These are phyloP conservation scores for Zizania palustris DNA, from an alignment of 202 grass and related monocot species.

Conservation along the genomic window DNA sequence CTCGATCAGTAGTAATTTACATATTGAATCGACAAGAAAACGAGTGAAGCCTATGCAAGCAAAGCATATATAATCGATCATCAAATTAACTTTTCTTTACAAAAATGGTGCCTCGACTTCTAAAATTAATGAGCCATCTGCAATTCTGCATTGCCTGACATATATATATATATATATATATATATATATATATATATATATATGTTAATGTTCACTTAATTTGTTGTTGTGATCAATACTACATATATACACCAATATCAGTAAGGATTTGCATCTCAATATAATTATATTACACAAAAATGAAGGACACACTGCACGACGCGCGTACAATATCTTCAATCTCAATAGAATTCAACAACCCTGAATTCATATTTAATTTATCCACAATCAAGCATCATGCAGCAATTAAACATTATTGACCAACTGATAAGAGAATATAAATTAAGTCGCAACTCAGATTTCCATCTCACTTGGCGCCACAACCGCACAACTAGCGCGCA, in stretches of 20 bases:
- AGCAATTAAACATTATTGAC: neutral
- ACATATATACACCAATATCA: neutral
- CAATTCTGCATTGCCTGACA: neutral
- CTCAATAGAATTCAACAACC: neutral
- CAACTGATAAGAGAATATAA: neutral
- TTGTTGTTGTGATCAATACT: neutral
- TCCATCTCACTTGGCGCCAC: neutral
- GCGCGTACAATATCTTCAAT: too few species aligned
- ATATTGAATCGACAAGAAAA: neutral
- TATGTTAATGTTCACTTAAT: neutral
- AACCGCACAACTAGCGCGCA: too few species aligned
- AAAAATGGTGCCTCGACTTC: neutral
- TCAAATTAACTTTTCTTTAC: neutral
- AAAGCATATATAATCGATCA: neutral
- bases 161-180: too few species aligned
- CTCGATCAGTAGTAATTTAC: neutral
- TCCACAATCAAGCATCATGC: too few species aligned
- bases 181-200: too few species aligned
- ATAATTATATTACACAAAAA: too few species aligned
- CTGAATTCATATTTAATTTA: slow-evolving; percentile 8
- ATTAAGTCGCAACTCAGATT: neutral
- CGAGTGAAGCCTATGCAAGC: too few species aligned
- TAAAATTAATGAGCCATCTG: neutral
- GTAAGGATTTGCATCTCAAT: neutral
- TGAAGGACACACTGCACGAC: neutral